Evolutionary conservation across 345 rosid genomes (phyloP).

Genomic region (Sonneratia caseolaris): DNA sequence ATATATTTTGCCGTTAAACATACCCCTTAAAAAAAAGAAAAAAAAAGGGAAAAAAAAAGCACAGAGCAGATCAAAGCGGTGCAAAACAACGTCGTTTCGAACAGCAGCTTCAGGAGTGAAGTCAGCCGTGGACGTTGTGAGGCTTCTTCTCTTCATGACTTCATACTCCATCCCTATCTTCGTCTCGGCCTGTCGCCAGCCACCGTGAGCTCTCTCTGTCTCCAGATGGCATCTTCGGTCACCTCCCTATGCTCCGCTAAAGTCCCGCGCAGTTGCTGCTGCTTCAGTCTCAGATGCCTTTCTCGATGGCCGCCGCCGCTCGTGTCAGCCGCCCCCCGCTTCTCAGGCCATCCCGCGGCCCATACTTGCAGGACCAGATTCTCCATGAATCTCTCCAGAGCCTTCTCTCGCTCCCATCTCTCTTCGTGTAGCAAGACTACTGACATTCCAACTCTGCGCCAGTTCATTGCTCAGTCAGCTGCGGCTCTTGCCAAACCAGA

Average conservation of each 20-base stretch:
- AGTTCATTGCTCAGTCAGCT: slow-evolving; percentile 41
- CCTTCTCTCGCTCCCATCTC: slow-evolving; percentile 30
- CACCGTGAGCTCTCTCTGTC: neutral
- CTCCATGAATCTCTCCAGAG: slow-evolving; percentile 30
- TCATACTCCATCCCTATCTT: too few relatives aligned
- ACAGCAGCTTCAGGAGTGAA: too few relatives aligned
- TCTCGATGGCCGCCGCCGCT: slow-evolving; percentile 16
- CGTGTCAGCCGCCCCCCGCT: slow-evolving; percentile 13
- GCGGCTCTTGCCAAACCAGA: slow-evolving; percentile 36
- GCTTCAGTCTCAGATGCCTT: slow-evolving; percentile 28
- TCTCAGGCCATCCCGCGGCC: slow-evolving; percentile 14
- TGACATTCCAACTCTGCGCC: slow-evolving; percentile 47
- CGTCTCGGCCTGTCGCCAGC: too few relatives aligned
- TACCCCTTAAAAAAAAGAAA: too few relatives aligned
- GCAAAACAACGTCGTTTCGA: too few relatives aligned
- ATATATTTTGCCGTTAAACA: too few relatives aligned
- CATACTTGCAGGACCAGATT: slow-evolving; percentile 16
- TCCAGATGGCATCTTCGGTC: slow-evolving; percentile 61
- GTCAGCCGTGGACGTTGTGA: too few relatives aligned
- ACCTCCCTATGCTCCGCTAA: slow-evolving; percentile 45
- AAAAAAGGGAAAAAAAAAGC: too few relatives aligned
- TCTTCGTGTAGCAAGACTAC: slow-evolving; percentile 13
- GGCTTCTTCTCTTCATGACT: neutral
- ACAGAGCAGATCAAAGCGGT: too few relatives aligned
- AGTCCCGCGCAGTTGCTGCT: slow-evolving; percentile 29